Conservation (phyloP, 2,329 filamentous ascomycete genomes). For the Spiromastix sp. region DNA sequence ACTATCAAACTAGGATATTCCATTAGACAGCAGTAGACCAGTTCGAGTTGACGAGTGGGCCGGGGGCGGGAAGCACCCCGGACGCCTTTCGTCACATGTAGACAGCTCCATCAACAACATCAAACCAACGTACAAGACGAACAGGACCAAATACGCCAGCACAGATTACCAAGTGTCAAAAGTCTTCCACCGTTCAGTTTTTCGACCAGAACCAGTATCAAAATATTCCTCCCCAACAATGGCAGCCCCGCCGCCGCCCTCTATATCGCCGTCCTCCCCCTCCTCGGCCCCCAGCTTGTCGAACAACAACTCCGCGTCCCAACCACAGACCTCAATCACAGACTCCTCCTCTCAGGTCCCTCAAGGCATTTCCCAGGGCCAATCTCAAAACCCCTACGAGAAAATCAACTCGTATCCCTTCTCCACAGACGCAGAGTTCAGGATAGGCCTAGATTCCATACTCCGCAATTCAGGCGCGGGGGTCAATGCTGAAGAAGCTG, state of each 20-base stretch:
- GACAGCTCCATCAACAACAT: too few relatives aligned
- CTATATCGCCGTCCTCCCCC: neutral
- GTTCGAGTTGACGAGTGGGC: too few relatives aligned
- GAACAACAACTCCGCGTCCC: conserved; percentile 6
- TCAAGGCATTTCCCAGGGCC: neutral
- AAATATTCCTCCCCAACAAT: neutral
- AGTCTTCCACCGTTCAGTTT: too few relatives aligned
- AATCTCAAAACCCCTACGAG: conserved; percentile 18
- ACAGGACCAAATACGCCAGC: too few relatives aligned
- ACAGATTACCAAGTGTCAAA: too few relatives aligned
- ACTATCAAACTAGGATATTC: too few relatives aligned
- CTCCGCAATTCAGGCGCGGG: conserved; percentile 33
- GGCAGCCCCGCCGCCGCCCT: neutral
- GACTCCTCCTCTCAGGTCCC: neutral
- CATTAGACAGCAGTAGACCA: too few relatives aligned
- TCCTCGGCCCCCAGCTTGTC: neutral
- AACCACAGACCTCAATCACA: conserved; percentile 4
- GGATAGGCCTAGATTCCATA: conserved; percentile 36
- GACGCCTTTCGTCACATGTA: too few relatives aligned
- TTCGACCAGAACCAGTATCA: too few relatives aligned
- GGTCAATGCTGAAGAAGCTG: conserved; percentile 11
- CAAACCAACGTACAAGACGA: too few relatives aligned
- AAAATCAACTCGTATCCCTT: conserved; percentile 31
- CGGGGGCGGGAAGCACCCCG: too few relatives aligned
- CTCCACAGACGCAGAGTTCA: conserved; percentile 33